These are phyloP conservation scores for Pichia sp. DNA, from an alignment of 1,139 yeast species.

Conservation along the genomic window DNA sequence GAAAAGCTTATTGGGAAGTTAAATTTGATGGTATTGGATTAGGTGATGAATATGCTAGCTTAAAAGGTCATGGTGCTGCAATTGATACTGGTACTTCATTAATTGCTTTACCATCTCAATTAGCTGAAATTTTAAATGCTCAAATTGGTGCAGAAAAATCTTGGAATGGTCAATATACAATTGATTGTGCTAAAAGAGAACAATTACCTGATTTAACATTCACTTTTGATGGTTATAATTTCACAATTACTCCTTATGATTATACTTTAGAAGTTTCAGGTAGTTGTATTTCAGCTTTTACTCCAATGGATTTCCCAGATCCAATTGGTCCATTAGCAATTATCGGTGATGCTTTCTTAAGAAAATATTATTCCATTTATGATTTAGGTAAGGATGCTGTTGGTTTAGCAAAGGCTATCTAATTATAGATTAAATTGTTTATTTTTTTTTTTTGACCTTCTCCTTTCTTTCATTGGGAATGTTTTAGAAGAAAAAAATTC, in stretches of 20 bases:
- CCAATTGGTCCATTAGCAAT: constrained; percentile 96
- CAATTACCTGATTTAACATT: constrained; percentile 85
- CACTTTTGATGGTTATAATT: constrained; percentile 82
- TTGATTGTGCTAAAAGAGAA: constrained; percentile 83
- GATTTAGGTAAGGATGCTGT: constrained; percentile 87
- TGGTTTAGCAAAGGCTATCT: constrained; percentile 76
- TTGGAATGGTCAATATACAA: constrained; percentile 94
- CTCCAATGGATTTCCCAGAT: constrained; percentile 95
- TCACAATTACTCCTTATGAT: constrained; percentile 81
- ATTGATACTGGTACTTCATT: constrained; percentile 97
- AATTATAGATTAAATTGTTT: background rate
- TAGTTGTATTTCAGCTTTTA: constrained; percentile 90
- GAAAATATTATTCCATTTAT: constrained; percentile 89
- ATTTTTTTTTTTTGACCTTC: too few species aligned
- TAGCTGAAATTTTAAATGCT: constrained; percentile 90
- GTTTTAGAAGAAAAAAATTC: too few species aligned
- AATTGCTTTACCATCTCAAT: constrained; percentile 86
- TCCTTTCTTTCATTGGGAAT: too few species aligned
- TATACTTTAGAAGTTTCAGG: constrained; percentile 92
- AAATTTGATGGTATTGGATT: constrained; percentile 82
- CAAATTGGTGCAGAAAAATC: constrained; percentile 96
- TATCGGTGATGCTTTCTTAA: constrained; percentile 94
- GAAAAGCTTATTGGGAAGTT: constrained; percentile 99
- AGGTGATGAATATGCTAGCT: constrained; percentile 84
- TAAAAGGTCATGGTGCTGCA: constrained; percentile 87